Evolutionary conservation across 208 protist genomes (phyloP), one percentile per base, ranked within the genome.

Genomic region (Acanthamoeba sp.): DNA sequence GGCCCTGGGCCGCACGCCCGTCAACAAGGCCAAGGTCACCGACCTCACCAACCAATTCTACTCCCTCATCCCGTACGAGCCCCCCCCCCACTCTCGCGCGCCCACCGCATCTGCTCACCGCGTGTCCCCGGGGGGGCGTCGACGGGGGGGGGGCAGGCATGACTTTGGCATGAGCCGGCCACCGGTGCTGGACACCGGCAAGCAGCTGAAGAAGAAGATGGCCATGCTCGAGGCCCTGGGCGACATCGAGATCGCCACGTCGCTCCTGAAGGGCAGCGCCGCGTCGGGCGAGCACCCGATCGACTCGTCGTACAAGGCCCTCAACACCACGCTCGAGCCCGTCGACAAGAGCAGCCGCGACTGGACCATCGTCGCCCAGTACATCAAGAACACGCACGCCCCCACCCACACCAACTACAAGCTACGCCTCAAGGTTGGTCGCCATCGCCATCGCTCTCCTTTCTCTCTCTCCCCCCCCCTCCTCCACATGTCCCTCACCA

Each of bases 351-450:
- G 12, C 27, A 32, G 16, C 40, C 22, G 34, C 7, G 91, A 90
- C 50, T 95, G 94, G 36, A 34, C 24, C 38, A 85, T 93, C 57
- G 59, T 96, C 32, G 32, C 45, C 22, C 38, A 82, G 78, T 97
- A 94, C 50, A 48, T 97, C 38, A 94, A 92, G 62, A 97, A 96
- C 64, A 96, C 94, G 10, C 96, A 96, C 71, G 96, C 89, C 32
- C 89, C 94, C 27, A 97, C 91, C 24, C 95, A 97, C 36, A 87
- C 55, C 57, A 66, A 57, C 64, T 93, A 66, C 29, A 71, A 38
- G 16, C 78, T 87, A 6, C 78, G 78, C 29, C 78, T 87, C 42
- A 87, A 87, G 78, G 78, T 59, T 36, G 7, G 34, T 95, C 9
- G 27, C 80, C 36, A 24, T 96, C 6, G n/a, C 82, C n/a, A n/a